Evolutionary conservation across 2,329 filamentous ascomycete species (phyloP).

Genomic region (Parastagonospora nodorum): DNA sequence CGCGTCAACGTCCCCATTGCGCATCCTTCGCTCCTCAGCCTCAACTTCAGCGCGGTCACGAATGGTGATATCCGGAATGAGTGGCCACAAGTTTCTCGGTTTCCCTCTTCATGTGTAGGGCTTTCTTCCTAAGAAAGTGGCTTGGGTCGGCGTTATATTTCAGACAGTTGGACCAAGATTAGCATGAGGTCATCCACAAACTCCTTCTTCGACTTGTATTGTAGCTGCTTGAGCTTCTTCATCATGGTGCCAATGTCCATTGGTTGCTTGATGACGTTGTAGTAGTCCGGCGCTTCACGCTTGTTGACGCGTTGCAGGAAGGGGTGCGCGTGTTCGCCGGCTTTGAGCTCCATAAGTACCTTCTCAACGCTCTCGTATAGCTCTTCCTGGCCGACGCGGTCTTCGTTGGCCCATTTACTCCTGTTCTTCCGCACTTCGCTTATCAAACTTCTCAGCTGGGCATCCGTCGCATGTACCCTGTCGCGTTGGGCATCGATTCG

Average conservation of each 20-base stretch:
- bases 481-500: slow-evolving; percentile 92
- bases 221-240: slow-evolving; percentile 81
- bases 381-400: slow-evolving; percentile 96
- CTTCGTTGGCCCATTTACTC: slow-evolving; percentile 98
- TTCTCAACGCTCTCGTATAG: slow-evolving; percentile 97
- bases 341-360: slow-evolving; percentile 94
- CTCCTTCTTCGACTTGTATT: slow-evolving; percentile 75
- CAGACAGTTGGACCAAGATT: slow-evolving; percentile 97
- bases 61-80: slow-evolving; percentile 92
- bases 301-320: slow-evolving; percentile 96
- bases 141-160: slow-evolving; percentile 91
- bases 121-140: slow-evolving; percentile 88
- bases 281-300: slow-evolving; percentile 94
- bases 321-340: slow-evolving; percentile 95
- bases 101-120: slow-evolving; percentile 94
- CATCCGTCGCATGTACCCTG: slow-evolving; percentile 88
- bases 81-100: slow-evolving; percentile 90
- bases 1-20: slow-evolving; percentile 79
- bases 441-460: slow-evolving; percentile 88
- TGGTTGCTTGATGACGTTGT: slow-evolving; percentile 89
- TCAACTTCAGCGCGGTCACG: slow-evolving; percentile 93
- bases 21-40: slow-evolving; percentile 71
- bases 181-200: slow-evolving; percentile 92
- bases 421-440: slow-evolving; percentile 97
- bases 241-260: slow-evolving; percentile 99